Evolutionary conservation across 208 protist genomes (phyloP).

Genomic region (Blastocrithidia nonstop): DNA sequence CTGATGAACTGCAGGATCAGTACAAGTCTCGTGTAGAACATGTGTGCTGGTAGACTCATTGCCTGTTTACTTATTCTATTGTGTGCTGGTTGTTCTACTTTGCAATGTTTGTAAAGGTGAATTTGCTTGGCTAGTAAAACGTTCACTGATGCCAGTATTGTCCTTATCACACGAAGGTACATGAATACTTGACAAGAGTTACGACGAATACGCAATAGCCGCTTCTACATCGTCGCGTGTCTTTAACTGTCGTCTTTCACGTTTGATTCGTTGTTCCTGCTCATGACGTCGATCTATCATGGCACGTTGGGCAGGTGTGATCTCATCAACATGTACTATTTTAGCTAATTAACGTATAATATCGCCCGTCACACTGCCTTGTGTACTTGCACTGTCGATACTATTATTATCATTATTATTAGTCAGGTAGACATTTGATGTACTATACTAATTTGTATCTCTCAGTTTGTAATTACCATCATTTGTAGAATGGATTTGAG

Average conservation of each 20-base stretch:
- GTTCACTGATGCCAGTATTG: neutral
- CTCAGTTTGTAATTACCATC: no score
- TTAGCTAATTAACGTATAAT: slow-evolving; percentile 12
- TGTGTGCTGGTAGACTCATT: neutral
- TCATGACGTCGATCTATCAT: slow-evolving; percentile 21
- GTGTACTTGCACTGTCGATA: neutral
- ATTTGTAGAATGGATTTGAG: no score
- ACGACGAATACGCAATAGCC: slow-evolving; percentile 21
- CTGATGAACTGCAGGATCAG: slow-evolving; percentile 17
- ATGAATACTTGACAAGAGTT: slow-evolving; percentile 9
- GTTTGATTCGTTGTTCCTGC: slow-evolving; percentile 21
- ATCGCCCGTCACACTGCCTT: slow-evolving; percentile 10
- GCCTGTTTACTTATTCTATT: neutral
- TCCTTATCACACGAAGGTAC: neutral
- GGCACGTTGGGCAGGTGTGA: slow-evolving; percentile 24
- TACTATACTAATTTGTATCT: no score
- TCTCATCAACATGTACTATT: slow-evolving; percentile 10
- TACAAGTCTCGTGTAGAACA: slow-evolving; percentile 7
- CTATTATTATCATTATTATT: slow-evolving; percentile 2
- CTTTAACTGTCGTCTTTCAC: slow-evolving; percentile 42
- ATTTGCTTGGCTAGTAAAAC: neutral
- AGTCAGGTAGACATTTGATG: no score
- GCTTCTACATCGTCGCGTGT: slow-evolving; percentile 42
- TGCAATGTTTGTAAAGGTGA: neutral
- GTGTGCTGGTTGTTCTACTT: neutral